Base-by-base conservation (phyloP, 1,284 basidiomycete species). In the Ustilago tritici region DNA sequence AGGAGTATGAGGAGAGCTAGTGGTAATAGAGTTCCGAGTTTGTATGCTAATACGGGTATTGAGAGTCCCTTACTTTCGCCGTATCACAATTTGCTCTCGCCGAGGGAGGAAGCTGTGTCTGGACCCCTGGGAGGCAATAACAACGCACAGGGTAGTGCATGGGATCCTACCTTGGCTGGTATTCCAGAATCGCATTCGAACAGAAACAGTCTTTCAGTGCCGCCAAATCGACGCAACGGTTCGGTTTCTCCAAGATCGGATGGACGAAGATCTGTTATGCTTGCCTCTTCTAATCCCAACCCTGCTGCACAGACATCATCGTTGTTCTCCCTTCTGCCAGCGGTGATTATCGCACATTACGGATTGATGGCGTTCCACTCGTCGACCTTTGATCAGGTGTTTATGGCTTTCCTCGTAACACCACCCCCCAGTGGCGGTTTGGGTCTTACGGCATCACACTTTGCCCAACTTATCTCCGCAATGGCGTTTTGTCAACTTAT, bases 381-480 rank as follows among this genome's bases (percentile, higher is more conserved):
- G 8, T 78, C 85, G 14, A 85, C 83, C 0, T 86, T 86, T 58
- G 85, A 86, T 47, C 85, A 86, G 54, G 79, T 86, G 14, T 86
- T 86, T 61, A 83, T 86, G 82, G 79, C 85, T 2, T 86, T 86
- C 57, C 75, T 86, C 14, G 85, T 86, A 0, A 86, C 84, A 6
- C 84, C 84, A 7, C 75, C 77, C 32, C 62, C 69, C 5, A 83
- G 82, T 1, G 85, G 85, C 8, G 85, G 85, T 0, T 59, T 86
- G 8, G 85, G 84, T 0, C 67, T 86, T 17, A 86, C 83, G 2
- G 84, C 85, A 1, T 79, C 82, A n/a, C 85, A 86, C 65, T 86
- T 79, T 61, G 85, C 85, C 6, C 78, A 84, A 50, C 62, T 86
- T 31, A 86, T 86, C 59, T 78, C 84, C n/a, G 81, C 82, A 4